These are phyloP conservation scores for Corymbia maculata DNA, from an alignment of 345 rosid genomes.

Conservation along the genomic window DNA sequence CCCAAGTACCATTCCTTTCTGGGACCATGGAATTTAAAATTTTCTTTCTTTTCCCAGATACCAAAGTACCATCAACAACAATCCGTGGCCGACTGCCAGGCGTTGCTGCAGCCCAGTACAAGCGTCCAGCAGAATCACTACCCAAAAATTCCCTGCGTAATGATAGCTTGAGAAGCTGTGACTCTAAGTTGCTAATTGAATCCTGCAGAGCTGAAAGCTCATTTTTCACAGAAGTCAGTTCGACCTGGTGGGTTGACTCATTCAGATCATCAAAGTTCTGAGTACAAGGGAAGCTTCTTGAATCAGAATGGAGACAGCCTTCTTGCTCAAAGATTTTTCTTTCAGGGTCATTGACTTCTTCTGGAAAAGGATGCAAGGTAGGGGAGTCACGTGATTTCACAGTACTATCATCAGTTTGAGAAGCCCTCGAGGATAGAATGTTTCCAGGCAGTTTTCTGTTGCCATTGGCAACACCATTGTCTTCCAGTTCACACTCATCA, in stretches of 20 bases:
- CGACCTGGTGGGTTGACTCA: slow-evolving; percentile 44
- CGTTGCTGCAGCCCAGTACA: slow-evolving; percentile 73
- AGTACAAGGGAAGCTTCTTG: neutral
- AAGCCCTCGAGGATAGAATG: neutral
- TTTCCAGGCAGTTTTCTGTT: slow-evolving; percentile 12
- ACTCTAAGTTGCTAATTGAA: slow-evolving; percentile 43
- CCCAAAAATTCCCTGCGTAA: slow-evolving; percentile 81
- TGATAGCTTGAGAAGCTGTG: slow-evolving; percentile 53
- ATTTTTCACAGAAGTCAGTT: slow-evolving; percentile 41
- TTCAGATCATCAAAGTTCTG: slow-evolving; percentile 16
- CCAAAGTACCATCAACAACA: slow-evolving; percentile 69
- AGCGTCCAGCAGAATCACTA: slow-evolving; percentile 64
- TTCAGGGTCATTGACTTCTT: slow-evolving; percentile 15
- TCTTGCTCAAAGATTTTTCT: slow-evolving; percentile 28
- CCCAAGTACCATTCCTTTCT: neutral
- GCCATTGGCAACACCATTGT: slow-evolving; percentile 4
- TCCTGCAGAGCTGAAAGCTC: slow-evolving; percentile 50
- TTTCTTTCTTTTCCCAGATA: slow-evolving; percentile 24
- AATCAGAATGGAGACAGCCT: neutral
- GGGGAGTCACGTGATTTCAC: slow-evolving; percentile 14
- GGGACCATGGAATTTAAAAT: neutral
- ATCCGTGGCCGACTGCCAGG: slow-evolving; percentile 40
- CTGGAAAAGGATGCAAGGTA: slow-evolving; percentile 20
- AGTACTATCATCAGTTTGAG: slow-evolving; percentile 22
- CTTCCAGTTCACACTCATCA: slow-evolving; percentile 5